Base-by-base conservation (phyloP, 2,329 filamentous ascomycete genomes). In the Aspergillus quadrilineatus region DNA sequence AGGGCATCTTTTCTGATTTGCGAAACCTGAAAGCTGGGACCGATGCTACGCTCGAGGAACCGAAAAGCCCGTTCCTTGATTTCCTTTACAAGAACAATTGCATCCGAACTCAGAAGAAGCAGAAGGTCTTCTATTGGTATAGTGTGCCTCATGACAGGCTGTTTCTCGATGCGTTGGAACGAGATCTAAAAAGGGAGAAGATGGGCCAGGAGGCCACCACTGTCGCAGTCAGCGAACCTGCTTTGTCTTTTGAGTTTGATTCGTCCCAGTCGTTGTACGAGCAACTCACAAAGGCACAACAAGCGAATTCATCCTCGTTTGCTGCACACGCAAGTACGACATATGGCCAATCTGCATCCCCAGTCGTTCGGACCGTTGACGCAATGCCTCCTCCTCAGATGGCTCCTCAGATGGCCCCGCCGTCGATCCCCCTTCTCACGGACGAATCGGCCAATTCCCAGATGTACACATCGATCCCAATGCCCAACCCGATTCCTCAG, bases 51-150 rank as follows among this genome's bases (percentile, higher is more conserved):
- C 86, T 99, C 59, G 94, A 99, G 78, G 94, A 99, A 80, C 94
- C 94, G 55, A 99, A 99, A 83, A 97, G 93, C 78, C 88, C 90
- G 1, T 99, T 99, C 79, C 85, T 99, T 60, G 94, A 99, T 77
- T 99, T 97, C 75, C 83, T 99, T 44, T 99, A 99, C 86, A 99
- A 99, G 84, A 99, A 99, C 85, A 99, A 99, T 82, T 99, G 94
- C 83, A 99, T 99, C 67, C 88, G 94, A 67, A 99, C 94, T 37
- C 94, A 99, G 77, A 99, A 99, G 86, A 99, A 99, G 84, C 94
- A 99, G 73, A 99, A 99, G 82, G 94, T 99, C 64, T 99, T 99
- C 72, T 99, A 97, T 80, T 99, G 94, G 94, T 99, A 97, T 79
- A 97, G 92, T 79, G 94, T 99, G 47, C 94, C 94, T 1, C 94